Evolutionary conservation across 2,329 filamentous ascomycete genomes (phyloP).

Genomic region (Pseudodiploospora longispora): DNA sequence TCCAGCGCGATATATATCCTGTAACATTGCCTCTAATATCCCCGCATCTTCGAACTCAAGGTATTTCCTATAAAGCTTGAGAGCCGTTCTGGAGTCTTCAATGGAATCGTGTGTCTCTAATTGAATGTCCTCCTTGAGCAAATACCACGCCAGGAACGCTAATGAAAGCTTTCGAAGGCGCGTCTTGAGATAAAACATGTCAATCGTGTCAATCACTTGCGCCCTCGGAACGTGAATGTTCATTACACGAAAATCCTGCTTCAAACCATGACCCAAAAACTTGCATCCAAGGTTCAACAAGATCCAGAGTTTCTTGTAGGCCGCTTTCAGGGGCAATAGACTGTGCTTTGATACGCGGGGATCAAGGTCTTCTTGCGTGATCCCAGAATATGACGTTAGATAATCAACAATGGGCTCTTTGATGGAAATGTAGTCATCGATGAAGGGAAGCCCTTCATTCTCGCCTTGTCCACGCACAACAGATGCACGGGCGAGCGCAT

Average conservation of each 20-base stretch:
- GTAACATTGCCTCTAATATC: constrained; percentile 71
- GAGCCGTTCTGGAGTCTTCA: constrained; percentile 84
- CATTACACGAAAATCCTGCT: constrained; percentile 94
- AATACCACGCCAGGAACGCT: constrained; percentile 82
- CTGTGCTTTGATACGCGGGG: constrained; percentile 70
- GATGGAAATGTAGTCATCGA: constrained; percentile 94
- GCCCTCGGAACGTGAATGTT: constrained; percentile 90
- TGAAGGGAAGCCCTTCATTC: constrained; percentile 76
- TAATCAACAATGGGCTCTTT: constrained; percentile 91
- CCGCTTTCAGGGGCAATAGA: constrained; percentile 78
- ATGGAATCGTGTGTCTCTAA: constrained; percentile 89
- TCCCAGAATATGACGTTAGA: constrained; percentile 87
- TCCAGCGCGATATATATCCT: constrained; percentile 66
- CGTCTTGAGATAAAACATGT: constrained; percentile 76
- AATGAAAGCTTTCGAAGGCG: constrained; percentile 82
- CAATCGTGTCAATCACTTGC: constrained; percentile 91
- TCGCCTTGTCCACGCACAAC: constrained; percentile 75
- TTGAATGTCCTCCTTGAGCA: constrained; percentile 92
- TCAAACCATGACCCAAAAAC: constrained; percentile 88
- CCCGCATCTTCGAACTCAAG: constrained; percentile 83
- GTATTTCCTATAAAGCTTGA: constrained; percentile 84
- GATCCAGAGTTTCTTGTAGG: constrained; percentile 98
- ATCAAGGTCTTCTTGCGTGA: constrained; percentile 78
- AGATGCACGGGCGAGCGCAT: constrained; percentile 87
- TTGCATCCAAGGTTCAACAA: constrained; percentile 88